phyloP scores from a whole-genome alignment of 352 stramenopile species.

The Blastocystis sp. region DNA sequence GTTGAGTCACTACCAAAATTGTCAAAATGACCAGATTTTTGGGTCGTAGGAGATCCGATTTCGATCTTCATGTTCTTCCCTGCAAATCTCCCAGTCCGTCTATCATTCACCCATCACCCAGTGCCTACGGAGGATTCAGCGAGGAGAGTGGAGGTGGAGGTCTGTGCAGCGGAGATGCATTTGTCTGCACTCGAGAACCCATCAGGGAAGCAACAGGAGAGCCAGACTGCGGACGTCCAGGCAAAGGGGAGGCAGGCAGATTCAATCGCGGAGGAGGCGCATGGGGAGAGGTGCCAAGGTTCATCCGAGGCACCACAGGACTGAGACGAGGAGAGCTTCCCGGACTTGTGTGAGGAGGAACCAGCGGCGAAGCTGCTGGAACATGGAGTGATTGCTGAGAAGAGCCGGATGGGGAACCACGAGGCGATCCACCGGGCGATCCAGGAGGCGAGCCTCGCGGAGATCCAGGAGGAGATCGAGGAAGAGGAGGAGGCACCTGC shows the following conservation, averaged over 20 bases:
- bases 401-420: background rate
- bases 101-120: background rate
- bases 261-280: background rate
- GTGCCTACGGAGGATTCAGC: background rate
- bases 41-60: conserved; percentile 3
- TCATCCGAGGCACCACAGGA: background rate
- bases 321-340: background rate
- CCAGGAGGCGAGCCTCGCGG: background rate
- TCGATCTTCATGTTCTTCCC: conserved; percentile 10
- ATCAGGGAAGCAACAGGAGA: background rate
- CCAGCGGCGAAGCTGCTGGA: background rate
- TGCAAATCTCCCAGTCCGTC: background rate
- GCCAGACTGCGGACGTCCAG: background rate
- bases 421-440: background rate
- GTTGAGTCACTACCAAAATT: background rate
- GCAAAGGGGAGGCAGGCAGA: background rate
- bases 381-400: too few relatives aligned
- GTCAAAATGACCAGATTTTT: background rate
- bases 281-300: background rate
- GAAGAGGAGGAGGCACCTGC: background rate
- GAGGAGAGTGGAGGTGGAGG: background rate
- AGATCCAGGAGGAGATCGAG: background rate
- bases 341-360: background rate
- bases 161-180: background rate
- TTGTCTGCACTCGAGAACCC: background rate